Base-by-base conservation (phyloP, 1,284 basidiomycete species). In the Papiliotrema laurentii region DNA sequence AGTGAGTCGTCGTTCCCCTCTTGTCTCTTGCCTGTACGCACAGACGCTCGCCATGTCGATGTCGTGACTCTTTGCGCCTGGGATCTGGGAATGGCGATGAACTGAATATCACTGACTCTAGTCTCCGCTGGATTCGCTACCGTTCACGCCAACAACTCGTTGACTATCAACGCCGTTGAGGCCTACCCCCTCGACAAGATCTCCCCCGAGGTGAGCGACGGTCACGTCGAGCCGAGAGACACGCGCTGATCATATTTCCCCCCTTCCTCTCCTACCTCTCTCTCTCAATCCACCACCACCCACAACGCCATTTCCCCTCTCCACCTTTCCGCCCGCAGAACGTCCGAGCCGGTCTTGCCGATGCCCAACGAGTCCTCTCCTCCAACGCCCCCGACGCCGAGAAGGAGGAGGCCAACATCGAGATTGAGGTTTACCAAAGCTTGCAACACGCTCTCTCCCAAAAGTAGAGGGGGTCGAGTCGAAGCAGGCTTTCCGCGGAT, bases 141-240 rank as follows among this genome's bases (percentile, higher is more conserved):
- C 53, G 89, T 99, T 44, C 96, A 98, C 77, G 89, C 91, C 45
- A 92, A 93, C 79, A 99, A 97, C 82, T 85, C 82, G 63, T 79
- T 98, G 53, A 97, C 94, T 38, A 87, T 98, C 74, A 98, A 98
- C 77, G 91, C 87, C 55, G 86, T 98, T 48, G 96, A 98, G 80
- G 96, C 89, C 55, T 94, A 92, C 64, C 85, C 89, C 39, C 78
- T 99, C 30, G 92, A 96, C 55, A 79, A 85, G 48, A 97, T 75
- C 67, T 72, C 72, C 34, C 47, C 62, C 22, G 71, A 74, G 61
- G 71, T 71, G 34, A 43, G n/a, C 67, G 58, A 22, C 14, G 31
- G 19, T 11, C 19, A 9, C 19, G 16, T 19, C 4, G 27, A 33
- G 5, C 18, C 14, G 9, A 21, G 18, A 22, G 19, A 28, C 9